Percentiles rank a stretch among this genome's conserved stretches.
Evolutionary conservation across 176 grass and related monocot species (phyloP).

Genomic region (Pontederia paniculata): DNA sequence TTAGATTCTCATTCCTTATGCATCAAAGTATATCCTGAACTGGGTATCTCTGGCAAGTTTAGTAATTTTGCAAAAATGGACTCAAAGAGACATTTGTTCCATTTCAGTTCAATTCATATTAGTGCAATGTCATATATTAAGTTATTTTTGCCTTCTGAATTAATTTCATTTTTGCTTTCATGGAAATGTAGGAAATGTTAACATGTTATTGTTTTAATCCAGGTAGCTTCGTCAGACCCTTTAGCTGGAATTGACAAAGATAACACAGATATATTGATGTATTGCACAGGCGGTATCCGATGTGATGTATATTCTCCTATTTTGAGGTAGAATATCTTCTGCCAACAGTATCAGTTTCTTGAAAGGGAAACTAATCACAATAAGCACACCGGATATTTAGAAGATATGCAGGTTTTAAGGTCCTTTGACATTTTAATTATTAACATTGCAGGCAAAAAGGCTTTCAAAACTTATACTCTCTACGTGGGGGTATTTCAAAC

Average conservation of each 20-base stretch:
- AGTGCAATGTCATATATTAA: too few relatives aligned
- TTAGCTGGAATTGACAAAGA: conserved; percentile 54
- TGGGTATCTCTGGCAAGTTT: too few relatives aligned
- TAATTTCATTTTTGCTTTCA: too few relatives aligned
- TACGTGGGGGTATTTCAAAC: conserved; percentile 82
- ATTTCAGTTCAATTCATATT: too few relatives aligned
- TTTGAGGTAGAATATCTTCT: conserved; percentile 38
- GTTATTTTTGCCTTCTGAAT: too few relatives aligned
- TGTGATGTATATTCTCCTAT: conserved; percentile 88
- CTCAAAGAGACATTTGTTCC: too few relatives aligned
- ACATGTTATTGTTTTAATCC: conserved; percentile 19
- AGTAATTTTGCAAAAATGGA: too few relatives aligned
- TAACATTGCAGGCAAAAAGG: conserved; percentile 52
- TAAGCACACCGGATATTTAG: not conserved
- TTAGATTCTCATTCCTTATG: too few relatives aligned
- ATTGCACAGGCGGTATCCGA: conserved; percentile 87
- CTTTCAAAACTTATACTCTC: conserved; percentile 64
- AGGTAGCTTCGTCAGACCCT: conserved; percentile 43
- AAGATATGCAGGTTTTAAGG: not conserved
- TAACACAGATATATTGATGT: conserved; percentile 91
- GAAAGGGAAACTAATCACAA: not conserved
- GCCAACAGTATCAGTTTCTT: not conserved
- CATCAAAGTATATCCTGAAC: too few relatives aligned
- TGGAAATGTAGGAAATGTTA: too few relatives aligned
- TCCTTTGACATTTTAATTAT: not conserved